Evolutionary conservation across 1,139 yeast species (phyloP), one percentile per base, ranked within the genome.

Genomic region (Scheffersomyces illinoinensis): DNA sequence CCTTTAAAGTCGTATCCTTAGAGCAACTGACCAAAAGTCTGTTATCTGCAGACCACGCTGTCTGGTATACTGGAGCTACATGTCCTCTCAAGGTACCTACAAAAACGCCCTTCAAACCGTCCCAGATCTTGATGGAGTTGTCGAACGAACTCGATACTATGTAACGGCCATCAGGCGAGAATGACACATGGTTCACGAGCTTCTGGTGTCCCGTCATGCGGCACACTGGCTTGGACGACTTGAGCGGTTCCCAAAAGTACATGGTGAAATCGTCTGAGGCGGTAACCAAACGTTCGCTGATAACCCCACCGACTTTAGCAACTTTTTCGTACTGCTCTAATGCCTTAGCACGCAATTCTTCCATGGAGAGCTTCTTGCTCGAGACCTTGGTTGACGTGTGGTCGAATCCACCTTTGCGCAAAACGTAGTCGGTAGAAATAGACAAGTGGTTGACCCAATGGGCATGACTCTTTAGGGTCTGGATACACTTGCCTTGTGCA

Each of bases 181-280:
- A 95, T 8, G 93, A 88, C 7, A 95, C 99, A 72, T 95, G 98
- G 70, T 95, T 95, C 33, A 95, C 99, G 48, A 93, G 81, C 74
- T 95, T 95, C 71, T 95, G 99, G 74, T 95, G 99, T 26, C 99
- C 99, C 1, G 97, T 93, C 96, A 95, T 90, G 68, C 99, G 84
- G 59, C 92, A 87, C 8, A 95, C 74, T 0, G 99, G 99, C 72
- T 93, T 95, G 53, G 83, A 81, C 1, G 89, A 80, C 71, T 87
- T 89, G 56, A 87, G 76, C 17, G 98, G 98, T 69, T 93, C 97
- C 99, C 99, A 95, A 62, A 96, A 78, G 68, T 90, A 95, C 98
- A 96, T 95, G 52, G 99, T 95, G 75, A 95, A 93, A 75, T 95
- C 99, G 71, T 95, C 99, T 74, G 95, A 87, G 12, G 98, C 98